A percentile compares a stretch with the other conserved stretches of the same genome.
Conservation (phyloP, 768 basidiomycete species). For the Pulveroboletus frians region DNA sequence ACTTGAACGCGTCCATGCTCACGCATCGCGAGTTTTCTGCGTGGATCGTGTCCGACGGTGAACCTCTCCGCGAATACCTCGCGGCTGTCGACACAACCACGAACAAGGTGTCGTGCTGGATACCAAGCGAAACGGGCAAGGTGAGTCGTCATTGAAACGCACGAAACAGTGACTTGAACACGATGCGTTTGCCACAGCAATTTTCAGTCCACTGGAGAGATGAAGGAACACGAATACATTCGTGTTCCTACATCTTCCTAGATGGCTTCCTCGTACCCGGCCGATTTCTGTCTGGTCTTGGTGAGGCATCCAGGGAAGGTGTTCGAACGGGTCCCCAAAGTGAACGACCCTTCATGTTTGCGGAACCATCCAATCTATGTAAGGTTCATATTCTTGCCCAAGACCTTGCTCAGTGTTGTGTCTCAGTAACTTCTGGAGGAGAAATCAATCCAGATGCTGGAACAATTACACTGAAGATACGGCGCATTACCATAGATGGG, state of each 20-base stretch:
- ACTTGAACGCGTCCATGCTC: constrained; percentile 34
- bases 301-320: constrained; percentile 49
- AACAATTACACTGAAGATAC: constrained; percentile 50
- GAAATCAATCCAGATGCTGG: constrained; percentile 39
- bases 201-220: constrained; percentile 67
- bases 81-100: constrained; percentile 41
- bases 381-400: constrained; percentile 4
- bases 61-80: constrained; percentile 51
- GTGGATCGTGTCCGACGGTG: constrained; percentile 56
- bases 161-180: constrained; percentile 1
- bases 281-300: constrained; percentile 53
- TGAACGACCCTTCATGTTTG: constrained; percentile 61
- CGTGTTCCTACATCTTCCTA: constrained; percentile 57
- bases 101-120: constrained; percentile 60
- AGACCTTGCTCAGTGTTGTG: not conserved
- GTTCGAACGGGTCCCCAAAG: constrained; percentile 45
- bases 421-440: constrained; percentile 10
- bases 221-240: constrained; percentile 46
- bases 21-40: constrained; percentile 61
- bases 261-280: constrained; percentile 64
- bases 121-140: constrained; percentile 56
- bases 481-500: constrained; percentile 25
- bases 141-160: constrained; percentile 26
- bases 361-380: constrained; percentile 39
- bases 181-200: constrained; percentile 31